Base-by-base conservation (phyloP, 2,329 filamentous ascomycete species). In the Teratosphaeria nubilosa region DNA sequence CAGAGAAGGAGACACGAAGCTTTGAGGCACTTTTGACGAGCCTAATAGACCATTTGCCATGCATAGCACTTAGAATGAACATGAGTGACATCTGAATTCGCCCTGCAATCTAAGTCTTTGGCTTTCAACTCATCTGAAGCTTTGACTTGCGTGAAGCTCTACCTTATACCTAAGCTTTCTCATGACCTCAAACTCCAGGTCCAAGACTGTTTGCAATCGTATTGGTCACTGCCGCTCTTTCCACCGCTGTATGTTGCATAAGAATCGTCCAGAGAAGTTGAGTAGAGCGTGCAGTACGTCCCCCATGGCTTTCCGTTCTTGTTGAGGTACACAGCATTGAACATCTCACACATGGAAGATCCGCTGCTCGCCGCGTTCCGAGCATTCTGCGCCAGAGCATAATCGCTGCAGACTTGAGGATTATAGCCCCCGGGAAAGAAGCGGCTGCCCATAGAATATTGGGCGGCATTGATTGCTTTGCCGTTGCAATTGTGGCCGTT, bases 361-460 rank as follows among this genome's bases (percentile, higher is more conserved):
- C 16, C 34, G 20, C 37, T 25, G 14, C 27, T 58, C 20, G 34
- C 37, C 37, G 59, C 45, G 56, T 62, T 62, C 24, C 57, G 58
- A 25, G 59, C 53, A 53, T 66, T 67, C 30, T 63, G 62, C 14
- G 60, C 50, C 6, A 68, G 57, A 27, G 63, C 60, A 34, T 65
- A 68, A 59, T 66, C 64, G 22, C 54, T 56, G 64, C 67, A 69
- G 52, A 66, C 56, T 53, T 65, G 60, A 1, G 66, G 60, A 59
- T 69, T 65, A 59, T 57, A 69, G 1, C 65, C 66, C 14, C 67
- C 67, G 1, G 67, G 65, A 59, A 69, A 66, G 62, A 68, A 67
- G 14, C 64, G 59, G 51, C 57, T 55, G 51, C 66, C 66, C 56
- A 68, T 60, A 32, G 41, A 56, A 56, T 65, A 60, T 32, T 59